phyloP scores from a whole-genome alignment of 2,329 filamentous ascomycete genomes.

The Calonectria leucothoes region DNA sequence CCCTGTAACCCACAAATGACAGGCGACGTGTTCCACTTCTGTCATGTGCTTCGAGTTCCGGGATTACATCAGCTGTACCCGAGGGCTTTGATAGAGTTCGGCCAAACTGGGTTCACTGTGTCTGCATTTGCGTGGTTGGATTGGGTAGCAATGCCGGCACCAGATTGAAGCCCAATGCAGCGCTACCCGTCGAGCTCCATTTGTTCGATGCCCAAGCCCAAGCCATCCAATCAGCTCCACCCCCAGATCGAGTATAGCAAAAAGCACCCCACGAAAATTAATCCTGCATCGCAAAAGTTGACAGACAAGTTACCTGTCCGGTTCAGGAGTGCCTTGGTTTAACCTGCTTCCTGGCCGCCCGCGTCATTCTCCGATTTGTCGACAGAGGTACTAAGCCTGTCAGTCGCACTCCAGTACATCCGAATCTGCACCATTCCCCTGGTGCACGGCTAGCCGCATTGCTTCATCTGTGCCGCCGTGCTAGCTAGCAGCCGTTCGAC shows the following conservation, averaged over 20 bases:
- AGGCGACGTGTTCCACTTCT: slow-evolving; percentile 39
- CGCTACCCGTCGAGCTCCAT: slow-evolving; percentile 37
- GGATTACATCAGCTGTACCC: slow-evolving; percentile 39
- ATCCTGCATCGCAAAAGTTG: slow-evolving; percentile 24
- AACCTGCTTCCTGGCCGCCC: slow-evolving; percentile 10
- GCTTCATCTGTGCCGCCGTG: slow-evolving; percentile 31
- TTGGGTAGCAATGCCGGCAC: slow-evolving; percentile 55
- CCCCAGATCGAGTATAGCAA: slow-evolving; percentile 16
- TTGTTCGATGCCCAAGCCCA: slow-evolving; percentile 40
- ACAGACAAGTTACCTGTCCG: slow-evolving; percentile 26
- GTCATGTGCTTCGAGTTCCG: slow-evolving; percentile 35
- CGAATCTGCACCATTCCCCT: slow-evolving; percentile 15
- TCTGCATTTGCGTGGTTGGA: slow-evolving; percentile 33
- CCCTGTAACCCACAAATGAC: slow-evolving; percentile 36
- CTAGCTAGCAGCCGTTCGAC: slow-evolving; percentile 29
- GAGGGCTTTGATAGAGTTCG: slow-evolving; percentile 25
- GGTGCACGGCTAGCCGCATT: slow-evolving; percentile 30
- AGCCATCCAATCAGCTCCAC: slow-evolving; percentile 38
- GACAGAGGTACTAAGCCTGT: slow-evolving; percentile 1
- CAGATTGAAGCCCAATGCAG: slow-evolving; percentile 50
- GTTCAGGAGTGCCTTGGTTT: slow-evolving; percentile 13
- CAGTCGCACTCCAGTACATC: slow-evolving; percentile 7
- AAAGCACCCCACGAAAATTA: slow-evolving; percentile 31
- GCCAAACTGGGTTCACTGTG: slow-evolving; percentile 14
- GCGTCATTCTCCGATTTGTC: slow-evolving; percentile 15